Evolutionary conservation across 202 grass and related monocot genomes (phyloP), one percentile per base, ranked within the genome.

Genomic region (Bolboschoenoplectus hybrid): DNA sequence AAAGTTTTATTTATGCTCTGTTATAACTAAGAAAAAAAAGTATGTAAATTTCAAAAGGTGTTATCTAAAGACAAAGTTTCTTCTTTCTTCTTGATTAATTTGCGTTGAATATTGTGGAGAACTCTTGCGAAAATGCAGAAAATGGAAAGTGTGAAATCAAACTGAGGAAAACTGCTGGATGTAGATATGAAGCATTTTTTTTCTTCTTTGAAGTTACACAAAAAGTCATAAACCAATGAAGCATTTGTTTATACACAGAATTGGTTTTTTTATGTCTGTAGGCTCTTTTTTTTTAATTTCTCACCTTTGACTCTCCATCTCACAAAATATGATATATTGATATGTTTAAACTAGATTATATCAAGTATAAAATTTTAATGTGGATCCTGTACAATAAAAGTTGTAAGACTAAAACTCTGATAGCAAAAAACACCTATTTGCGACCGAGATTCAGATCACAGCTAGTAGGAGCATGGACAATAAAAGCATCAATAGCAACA

Each of bases 161-260:
- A 41, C 19, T 41, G 53, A 79, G 41, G 75, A 79, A 58, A 79
- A 14, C 52, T 79, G 75, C 75, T 19, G 13, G 75, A 58, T 79
- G 36, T 58, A 4, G 75, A 79, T 51, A 1, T 58, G 7, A 39
- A n/a, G 12, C 9, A 4, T 26, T 40, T 17, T 3, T 53, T 74
- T 75, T 38, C 32, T 35, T 19, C 6, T 79, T 14, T 26, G 26
- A 40, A 60, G 7, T n/a, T 56, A 14, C 43, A 17, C 49, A 55
- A 55, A 55, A 77, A 7, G 72, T 77, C 73, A 77, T 77, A 77
- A 77, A 39, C 73, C 12, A 77, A 38, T 12, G 50, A 77, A 38
- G 49, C 20, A 49, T 9, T 17, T 56, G 1, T 53, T 74, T 75
- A 26, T 32, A 35, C 26, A 64, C 62, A 32, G 62, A 63, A 12